Conservation (phyloP, 768 basidiomycete genomes). For the Psilocybe cyanescens region DNA sequence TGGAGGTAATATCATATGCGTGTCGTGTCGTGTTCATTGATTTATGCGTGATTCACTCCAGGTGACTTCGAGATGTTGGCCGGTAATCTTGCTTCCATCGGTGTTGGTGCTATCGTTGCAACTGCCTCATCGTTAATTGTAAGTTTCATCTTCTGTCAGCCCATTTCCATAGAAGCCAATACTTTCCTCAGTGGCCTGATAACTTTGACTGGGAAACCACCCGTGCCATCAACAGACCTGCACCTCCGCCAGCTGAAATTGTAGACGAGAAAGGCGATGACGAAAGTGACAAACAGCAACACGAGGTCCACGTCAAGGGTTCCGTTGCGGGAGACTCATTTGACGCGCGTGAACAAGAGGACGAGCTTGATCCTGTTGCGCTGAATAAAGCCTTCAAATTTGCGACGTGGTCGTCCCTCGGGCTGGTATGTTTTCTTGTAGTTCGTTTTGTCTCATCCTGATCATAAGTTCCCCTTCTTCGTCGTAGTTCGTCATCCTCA, state of each 20-base stretch:
- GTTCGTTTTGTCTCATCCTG: not conserved
- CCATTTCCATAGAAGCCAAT: not conserved
- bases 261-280: constrained; percentile 34
- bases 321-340: constrained; percentile 40
- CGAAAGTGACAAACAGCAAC: constrained; percentile 40
- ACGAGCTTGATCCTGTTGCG: constrained; percentile 65
- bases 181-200: constrained; percentile 65
- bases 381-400: constrained; percentile 80
- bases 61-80: constrained; percentile 76
- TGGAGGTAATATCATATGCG: not conserved
- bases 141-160: constrained; percentile 24
- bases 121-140: constrained; percentile 67
- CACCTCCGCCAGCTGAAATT: constrained; percentile 9
- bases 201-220: constrained; percentile 83
- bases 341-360: constrained; percentile 42
- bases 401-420: constrained; percentile 74
- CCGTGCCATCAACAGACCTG: constrained; percentile 68
- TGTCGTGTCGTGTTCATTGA: no score
- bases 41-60: not conserved
- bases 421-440: constrained; percentile 50
- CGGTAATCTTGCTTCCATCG: constrained; percentile 88
- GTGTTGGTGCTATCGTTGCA: constrained; percentile 78
- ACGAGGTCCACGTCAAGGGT: constrained; percentile 21
- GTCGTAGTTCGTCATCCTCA: constrained; percentile 58
- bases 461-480: not conserved